Percentiles rank a stretch among this genome's conserved stretches.
phyloP scores from a whole-genome alignment of 2,329 filamentous ascomycete species.

The Biscogniauxia mediterranea region DNA sequence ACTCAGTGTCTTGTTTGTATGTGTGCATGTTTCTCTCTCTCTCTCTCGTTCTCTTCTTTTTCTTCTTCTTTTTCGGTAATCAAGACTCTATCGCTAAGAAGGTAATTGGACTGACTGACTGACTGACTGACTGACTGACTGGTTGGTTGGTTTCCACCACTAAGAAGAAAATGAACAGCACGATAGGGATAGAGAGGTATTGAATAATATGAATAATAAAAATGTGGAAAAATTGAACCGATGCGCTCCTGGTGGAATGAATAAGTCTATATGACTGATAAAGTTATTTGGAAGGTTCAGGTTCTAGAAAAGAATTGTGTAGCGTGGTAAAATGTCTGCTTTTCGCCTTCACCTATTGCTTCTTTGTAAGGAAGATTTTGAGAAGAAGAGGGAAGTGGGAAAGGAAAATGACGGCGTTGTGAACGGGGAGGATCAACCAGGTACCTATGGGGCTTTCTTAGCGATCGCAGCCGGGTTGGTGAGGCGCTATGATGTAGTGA shows the following conservation, averaged over 20 bases:
- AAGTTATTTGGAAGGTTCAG: not conserved
- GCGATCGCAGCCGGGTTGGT: not conserved
- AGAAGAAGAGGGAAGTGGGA: conserved; percentile 9
- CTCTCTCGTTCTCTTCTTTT: too few species aligned
- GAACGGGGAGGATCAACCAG: not conserved
- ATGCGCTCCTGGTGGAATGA: not conserved
- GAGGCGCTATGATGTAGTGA: conserved; percentile 9
- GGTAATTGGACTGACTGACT: not conserved
- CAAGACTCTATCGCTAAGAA: conserved; percentile 1
- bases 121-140: too few species aligned
- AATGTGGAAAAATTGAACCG: not conserved
- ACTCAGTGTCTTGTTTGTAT: not conserved
- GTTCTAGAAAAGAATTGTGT: conserved; percentile 3
- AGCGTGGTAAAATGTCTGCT: conserved; percentile 8
- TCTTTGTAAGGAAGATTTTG: conserved; percentile 9
- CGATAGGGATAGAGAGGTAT: too few species aligned
- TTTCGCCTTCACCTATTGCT: conserved; percentile 4
- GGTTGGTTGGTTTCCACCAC: not conserved
- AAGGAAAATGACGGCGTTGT: conserved; percentile 13
- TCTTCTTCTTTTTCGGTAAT: not conserved
- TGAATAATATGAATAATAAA: too few species aligned
- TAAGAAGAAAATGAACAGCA: not conserved
- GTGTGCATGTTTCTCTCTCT: not conserved
- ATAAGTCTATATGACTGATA: not conserved
- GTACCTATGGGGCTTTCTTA: not conserved